phyloP scores from a whole-genome alignment of 163 green algal species.

The Volvox carteri region DNA sequence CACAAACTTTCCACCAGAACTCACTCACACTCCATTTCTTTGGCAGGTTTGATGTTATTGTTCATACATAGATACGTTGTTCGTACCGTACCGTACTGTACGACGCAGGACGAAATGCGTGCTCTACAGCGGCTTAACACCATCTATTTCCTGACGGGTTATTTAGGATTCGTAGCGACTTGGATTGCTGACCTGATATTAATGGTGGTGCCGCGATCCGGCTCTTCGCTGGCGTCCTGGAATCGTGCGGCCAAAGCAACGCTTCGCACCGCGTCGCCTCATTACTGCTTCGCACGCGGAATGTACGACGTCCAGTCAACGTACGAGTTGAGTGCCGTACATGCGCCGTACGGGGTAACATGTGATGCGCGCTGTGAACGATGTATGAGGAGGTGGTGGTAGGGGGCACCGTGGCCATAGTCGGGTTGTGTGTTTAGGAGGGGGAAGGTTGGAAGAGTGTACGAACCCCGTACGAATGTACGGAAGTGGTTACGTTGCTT shows the following conservation, averaged over 20 bases:
- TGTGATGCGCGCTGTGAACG: too few species aligned
- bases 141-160: slow-evolving; percentile 78
- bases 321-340: slow-evolving; percentile 43
- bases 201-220: background rate
- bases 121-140: slow-evolving; percentile 82
- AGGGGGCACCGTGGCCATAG: too few species aligned
- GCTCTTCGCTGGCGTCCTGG: background rate
- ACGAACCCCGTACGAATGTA: too few species aligned
- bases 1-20: too few species aligned
- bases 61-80: too few species aligned
- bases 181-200: slow-evolving; percentile 59
- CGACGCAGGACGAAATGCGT: slow-evolving; percentile 80
- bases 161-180: slow-evolving; percentile 82
- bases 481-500: too few species aligned
- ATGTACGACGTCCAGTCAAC: slow-evolving; percentile 77
- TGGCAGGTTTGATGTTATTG: too few species aligned
- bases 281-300: slow-evolving; percentile 83
- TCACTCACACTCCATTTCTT: too few species aligned
- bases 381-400: too few species aligned
- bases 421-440: too few species aligned
- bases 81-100: too few species aligned
- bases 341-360: background rate
- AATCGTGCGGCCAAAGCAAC: slow-evolving; percentile 48
- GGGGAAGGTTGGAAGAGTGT: too few species aligned
- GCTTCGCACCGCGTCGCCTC: slow-evolving; percentile 74